Evolutionary conservation across 805 yeast species (phyloP), one percentile per base, ranked within the genome.

Genomic region (Metschnikowia bowlesiae): DNA sequence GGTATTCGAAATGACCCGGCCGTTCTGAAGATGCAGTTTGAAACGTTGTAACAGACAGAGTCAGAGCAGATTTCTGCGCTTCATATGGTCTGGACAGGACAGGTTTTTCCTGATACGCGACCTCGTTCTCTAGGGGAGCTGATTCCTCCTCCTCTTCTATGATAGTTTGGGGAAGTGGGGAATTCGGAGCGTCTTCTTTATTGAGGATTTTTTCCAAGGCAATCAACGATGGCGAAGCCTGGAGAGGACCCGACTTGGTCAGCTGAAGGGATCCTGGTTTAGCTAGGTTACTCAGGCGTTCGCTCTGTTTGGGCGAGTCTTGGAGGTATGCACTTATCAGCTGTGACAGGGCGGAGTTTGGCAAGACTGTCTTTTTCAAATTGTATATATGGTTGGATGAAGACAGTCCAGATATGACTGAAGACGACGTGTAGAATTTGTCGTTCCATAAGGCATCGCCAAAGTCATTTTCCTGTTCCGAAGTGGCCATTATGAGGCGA

Each of bases 31-130:
- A 14, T 18, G 46, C 46, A 18, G 46, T 44, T 53, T 73, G 77
- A 50, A 73, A 62, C 11, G 76, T 75, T 53, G 68, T 67, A 61
- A 73, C 68, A 7, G 74, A 68, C 6, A 76, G 78, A 31, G 75
- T 69, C 30, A 59, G 59, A 49, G 64, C 65, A 71, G 73, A 8
- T 16, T 31, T 44, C 16, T 14, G 33, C 7, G 16, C 28, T 3
- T 11, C 32, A 14, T 26, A 6, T 1, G 46, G 46, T 2, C 46
- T 18, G n/a, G 28, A 4, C 14, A 28, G 31, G 16, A 14, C 5
- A 14, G 8, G 7, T 3, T 13, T 28, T n/a, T 29, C 32, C 11
- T 10, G 22, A 6, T 13, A 13, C 6, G 45, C 22, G 14, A 9
- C 26, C n/a, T 22, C 45, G 29, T 13, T n/a, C n/a, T 14, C 14